These are phyloP conservation scores for Staphylotrichum longicolle DNA, from an alignment of 495 filamentous ascomycete species.

Conservation along the genomic window DNA sequence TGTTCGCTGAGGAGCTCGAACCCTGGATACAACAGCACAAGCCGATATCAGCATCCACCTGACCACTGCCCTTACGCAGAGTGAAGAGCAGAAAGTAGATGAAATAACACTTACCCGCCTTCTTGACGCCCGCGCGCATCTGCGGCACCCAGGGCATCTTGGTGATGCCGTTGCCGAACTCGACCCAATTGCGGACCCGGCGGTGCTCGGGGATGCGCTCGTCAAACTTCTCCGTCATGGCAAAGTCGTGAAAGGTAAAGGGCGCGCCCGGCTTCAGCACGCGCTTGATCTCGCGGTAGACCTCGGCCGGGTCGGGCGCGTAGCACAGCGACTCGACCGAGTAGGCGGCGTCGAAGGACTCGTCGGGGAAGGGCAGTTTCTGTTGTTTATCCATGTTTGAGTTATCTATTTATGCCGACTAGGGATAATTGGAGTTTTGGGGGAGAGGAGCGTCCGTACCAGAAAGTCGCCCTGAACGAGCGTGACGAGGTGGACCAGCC, in stretches of 20 bases:
- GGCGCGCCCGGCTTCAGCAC: constrained; percentile 26
- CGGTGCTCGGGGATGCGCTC: constrained; percentile 14
- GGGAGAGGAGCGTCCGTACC: constrained; percentile 7
- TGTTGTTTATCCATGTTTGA: background rate
- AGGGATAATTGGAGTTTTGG: background rate
- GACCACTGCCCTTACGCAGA: no score
- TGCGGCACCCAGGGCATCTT: constrained; percentile 22
- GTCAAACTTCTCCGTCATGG: constrained; percentile 29
- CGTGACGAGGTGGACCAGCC: constrained; percentile 13
- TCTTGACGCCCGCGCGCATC: constrained; percentile 17
- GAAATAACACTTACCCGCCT: constrained; percentile 13
- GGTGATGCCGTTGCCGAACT: constrained; percentile 26
- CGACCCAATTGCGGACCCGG: constrained; percentile 26
- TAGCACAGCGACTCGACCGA: constrained; percentile 26
- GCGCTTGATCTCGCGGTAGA: constrained; percentile 24
- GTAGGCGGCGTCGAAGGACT: constrained; percentile 26
- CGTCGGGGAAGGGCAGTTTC: constrained; percentile 26
- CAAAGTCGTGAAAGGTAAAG: constrained; percentile 23
- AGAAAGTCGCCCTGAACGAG: constrained; percentile 18
- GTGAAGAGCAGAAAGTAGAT: background rate
- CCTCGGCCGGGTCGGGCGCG: constrained; percentile 11
- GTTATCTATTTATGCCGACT: background rate
- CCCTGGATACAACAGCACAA: background rate
- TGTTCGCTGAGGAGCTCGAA: constrained; percentile 21
- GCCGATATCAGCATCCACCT: no score